Percentiles rank a stretch among this genome's conserved stretches.
Conservation (phyloP, 2,329 filamentous ascomycete species). For the Fusarium palustre region DNA sequence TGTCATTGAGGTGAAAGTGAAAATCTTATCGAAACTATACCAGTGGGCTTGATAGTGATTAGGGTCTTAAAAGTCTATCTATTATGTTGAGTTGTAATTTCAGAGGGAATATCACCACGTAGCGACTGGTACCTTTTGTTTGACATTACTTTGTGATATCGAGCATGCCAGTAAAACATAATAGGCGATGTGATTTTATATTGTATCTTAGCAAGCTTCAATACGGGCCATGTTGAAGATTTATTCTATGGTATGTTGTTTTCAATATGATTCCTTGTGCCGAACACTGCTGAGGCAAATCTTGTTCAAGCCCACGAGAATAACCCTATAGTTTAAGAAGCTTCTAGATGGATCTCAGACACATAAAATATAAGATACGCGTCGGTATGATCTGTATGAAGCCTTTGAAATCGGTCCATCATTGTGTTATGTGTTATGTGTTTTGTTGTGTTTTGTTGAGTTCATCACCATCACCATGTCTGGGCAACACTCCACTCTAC, state of each 20-base stretch:
- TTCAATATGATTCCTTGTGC: background rate
- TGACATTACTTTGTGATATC: background rate
- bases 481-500: background rate
- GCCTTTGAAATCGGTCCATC: too few species aligned
- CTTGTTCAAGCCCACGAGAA: background rate
- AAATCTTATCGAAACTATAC: background rate
- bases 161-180: too few species aligned
- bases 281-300: background rate
- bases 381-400: background rate
- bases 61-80: background rate
- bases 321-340: background rate
- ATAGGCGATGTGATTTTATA: background rate
- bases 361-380: background rate
- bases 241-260: background rate
- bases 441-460: background rate
- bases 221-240: background rate
- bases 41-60: background rate
- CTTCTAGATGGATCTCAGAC: background rate
- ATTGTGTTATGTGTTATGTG: background rate
- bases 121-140: background rate
- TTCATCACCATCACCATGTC: background rate
- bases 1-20: background rate
- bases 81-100: background rate
- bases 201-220: fast-evolving
- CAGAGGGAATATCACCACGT: background rate